Conservation (phyloP, 805 yeast species). For the Hanseniaspora meyeri region DNA sequence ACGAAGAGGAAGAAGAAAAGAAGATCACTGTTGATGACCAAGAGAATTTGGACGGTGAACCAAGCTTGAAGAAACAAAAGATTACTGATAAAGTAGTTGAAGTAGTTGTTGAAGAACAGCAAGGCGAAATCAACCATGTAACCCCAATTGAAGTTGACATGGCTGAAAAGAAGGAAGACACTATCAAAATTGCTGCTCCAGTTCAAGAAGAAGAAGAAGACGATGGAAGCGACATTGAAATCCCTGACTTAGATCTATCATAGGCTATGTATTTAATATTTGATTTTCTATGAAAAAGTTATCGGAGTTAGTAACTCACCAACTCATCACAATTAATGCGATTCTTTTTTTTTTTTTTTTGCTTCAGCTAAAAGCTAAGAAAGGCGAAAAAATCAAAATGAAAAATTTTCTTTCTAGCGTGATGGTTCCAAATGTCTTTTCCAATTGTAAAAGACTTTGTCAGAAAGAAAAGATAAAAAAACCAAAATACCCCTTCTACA, state of each 20-base stretch:
- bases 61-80: conserved; percentile 1
- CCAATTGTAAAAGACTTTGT: no score
- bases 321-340: not conserved
- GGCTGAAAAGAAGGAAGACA: not conserved
- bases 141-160: conserved; percentile 5
- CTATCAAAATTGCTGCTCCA: not conserved
- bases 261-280: not conserved
- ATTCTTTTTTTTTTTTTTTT: not conserved
- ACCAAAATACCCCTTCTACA: not conserved
- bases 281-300: not conserved
- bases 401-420: not conserved
- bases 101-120: conserved; percentile 9
- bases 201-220: conserved; percentile 16
- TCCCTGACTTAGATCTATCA: conserved; percentile 21
- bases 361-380: no score
- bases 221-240: conserved; percentile 25
- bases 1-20: conserved; percentile 3
- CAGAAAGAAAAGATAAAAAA: no score
- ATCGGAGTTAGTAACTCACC: not conserved
- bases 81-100: conserved; percentile 5
- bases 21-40: not conserved
- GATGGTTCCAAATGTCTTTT: no score
- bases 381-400: no score
- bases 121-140: conserved; percentile 2
- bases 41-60: conserved; percentile 11